Conservation (phyloP, 805 yeast species). For the Starmerella bombi region DNA sequence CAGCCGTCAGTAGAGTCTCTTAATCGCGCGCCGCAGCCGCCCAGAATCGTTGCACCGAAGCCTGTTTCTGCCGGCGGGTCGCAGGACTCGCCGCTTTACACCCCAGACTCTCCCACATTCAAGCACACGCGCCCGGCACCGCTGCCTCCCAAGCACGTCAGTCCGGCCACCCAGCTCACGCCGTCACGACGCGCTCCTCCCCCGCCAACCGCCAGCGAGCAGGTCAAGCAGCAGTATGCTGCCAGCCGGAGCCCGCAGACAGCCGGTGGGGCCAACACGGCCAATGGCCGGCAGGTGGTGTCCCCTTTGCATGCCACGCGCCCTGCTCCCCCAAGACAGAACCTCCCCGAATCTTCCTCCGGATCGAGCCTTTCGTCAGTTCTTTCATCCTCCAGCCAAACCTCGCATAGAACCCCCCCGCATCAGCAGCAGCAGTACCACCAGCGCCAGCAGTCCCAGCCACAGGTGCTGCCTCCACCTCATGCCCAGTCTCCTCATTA, state of each 20-base stretch:
- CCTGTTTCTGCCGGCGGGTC: background rate
- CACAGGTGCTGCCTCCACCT: background rate
- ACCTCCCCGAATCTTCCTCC: constrained; percentile 1
- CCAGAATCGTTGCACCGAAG: constrained; percentile 5
- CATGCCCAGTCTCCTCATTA: background rate
- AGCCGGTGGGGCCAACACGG: background rate
- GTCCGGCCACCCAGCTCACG: constrained; percentile 1
- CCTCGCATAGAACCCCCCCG: background rate
- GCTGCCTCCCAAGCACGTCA: constrained; percentile 11
- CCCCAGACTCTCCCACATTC: constrained; percentile 12
- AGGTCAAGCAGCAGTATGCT: background rate
- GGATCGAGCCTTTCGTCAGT: background rate
- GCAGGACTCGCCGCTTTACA: background rate
- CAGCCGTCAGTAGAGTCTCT: background rate
- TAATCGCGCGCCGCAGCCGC: constrained; percentile 3
- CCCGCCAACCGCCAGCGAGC: constrained; percentile 7
- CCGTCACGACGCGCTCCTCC: constrained; percentile 17
- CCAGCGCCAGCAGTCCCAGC: constrained; percentile 1
- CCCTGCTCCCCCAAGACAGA: constrained; percentile 5
- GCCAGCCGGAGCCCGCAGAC: too few species aligned
- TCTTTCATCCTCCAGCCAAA: background rate
- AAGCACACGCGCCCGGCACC: constrained; percentile 16
- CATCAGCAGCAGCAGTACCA: background rate
- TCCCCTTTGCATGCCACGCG: constrained; percentile 6
- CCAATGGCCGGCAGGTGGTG: background rate